A percentile compares a stretch with the other conserved stretches of the same genome.
Conservation (phyloP, 2,329 filamentous ascomycete species). For the Geosmithia putterillii region DNA sequence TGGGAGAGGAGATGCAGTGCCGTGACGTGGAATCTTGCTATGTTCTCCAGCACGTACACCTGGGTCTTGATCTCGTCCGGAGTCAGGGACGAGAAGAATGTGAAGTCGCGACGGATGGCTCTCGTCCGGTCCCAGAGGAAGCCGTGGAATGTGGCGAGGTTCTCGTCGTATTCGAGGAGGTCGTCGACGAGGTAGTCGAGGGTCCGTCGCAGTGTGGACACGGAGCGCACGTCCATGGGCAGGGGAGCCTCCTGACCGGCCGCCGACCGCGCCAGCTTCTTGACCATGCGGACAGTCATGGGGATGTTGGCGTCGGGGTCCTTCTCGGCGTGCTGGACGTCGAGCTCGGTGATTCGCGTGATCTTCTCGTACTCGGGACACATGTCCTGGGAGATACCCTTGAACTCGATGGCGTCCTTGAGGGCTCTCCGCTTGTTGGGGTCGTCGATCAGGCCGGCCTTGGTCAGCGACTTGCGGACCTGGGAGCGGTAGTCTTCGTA, state of each 20-base stretch:
- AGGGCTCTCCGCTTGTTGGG: conserved; percentile 50
- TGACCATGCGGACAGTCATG: conserved; percentile 46
- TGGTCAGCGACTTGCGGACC: conserved; percentile 44
- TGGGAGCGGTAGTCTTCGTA: conserved; percentile 45
- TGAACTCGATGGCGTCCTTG: conserved; percentile 53
- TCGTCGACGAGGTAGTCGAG: conserved; percentile 52
- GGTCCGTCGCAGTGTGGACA: conserved; percentile 43
- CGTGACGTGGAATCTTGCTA: conserved; percentile 54
- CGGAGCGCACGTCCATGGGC: conserved; percentile 55
- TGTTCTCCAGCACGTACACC: conserved; percentile 53
- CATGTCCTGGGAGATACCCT: conserved; percentile 58
- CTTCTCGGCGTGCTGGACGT: conserved; percentile 45
- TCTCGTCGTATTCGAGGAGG: conserved; percentile 40
- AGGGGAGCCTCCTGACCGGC: conserved; percentile 56
- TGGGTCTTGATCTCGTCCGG: conserved; percentile 43
- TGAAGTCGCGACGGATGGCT: conserved; percentile 56
- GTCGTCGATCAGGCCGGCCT: conserved; percentile 50
- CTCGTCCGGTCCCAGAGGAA: conserved; percentile 59
- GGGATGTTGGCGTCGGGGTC: conserved; percentile 29
- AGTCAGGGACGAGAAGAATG: conserved; percentile 50
- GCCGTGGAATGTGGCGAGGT: conserved; percentile 43
- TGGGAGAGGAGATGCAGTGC: conserved; percentile 51
- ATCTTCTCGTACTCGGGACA: conserved; percentile 56
- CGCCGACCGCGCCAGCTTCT: conserved; percentile 54
- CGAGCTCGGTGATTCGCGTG: conserved; percentile 47